Conservation (phyloP, 2,329 filamentous ascomycete species). For the Epichloe festucae region DNA sequence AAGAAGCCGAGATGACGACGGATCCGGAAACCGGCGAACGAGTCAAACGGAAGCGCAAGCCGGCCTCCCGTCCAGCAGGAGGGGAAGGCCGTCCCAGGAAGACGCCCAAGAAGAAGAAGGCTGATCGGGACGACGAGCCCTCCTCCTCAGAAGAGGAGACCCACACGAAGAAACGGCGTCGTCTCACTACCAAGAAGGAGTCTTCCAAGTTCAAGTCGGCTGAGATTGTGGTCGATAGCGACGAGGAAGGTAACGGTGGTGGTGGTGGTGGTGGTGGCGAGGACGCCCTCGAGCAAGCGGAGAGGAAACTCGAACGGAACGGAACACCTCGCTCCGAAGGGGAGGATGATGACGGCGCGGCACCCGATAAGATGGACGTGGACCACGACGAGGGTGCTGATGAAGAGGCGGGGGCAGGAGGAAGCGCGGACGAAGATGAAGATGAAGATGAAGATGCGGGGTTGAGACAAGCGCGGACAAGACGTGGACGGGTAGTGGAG, state of each 20-base stretch:
- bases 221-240: constrained; percentile 70
- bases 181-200: constrained; percentile 38
- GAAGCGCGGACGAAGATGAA: constrained; percentile 15
- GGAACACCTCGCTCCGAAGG: constrained; percentile 24
- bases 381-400: constrained; percentile 24
- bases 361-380: constrained; percentile 38
- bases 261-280: constrained; percentile 15
- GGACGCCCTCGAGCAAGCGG: constrained; percentile 32
- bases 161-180: constrained; percentile 49
- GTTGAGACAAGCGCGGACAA: constrained; percentile 30
- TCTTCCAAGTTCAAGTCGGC: constrained; percentile 67
- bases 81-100: constrained; percentile 32
- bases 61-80: constrained; percentile 23
- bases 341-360: constrained; percentile 23
- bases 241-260: constrained; percentile 32
- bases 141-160: constrained; percentile 30
- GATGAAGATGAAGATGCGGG: constrained; percentile 32
- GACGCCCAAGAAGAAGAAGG: constrained; percentile 41
- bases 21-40: constrained; percentile 74
- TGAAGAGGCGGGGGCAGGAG: not conserved
- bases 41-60: constrained; percentile 63
- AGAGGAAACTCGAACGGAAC: constrained; percentile 26
- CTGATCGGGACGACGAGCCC: constrained; percentile 25
- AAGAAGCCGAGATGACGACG: constrained; percentile 65
- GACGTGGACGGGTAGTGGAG: constrained; percentile 37